Conservation (phyloP, 2,329 filamentous ascomycete genomes). For the Cladosporium sp. region DNA sequence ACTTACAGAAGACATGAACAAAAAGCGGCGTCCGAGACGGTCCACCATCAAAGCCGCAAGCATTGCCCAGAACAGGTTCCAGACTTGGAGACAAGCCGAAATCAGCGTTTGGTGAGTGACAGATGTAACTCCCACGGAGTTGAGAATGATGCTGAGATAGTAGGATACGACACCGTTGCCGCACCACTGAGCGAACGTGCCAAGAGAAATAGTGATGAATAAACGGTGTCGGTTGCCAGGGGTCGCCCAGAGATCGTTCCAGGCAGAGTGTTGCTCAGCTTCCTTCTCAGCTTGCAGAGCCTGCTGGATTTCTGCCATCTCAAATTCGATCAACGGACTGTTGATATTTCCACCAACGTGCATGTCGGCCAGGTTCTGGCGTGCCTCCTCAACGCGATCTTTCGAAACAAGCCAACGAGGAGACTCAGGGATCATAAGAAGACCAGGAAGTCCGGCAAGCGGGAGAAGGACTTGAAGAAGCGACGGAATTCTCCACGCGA, state of each 20-base stretch:
- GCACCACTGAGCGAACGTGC: constrained; percentile 12
- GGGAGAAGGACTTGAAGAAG: constrained; percentile 17
- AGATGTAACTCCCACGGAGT: constrained; percentile 12
- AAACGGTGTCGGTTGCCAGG: constrained; percentile 27
- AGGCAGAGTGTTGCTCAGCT: constrained; percentile 1
- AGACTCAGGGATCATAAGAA: constrained; percentile 15
- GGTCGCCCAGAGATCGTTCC: constrained; percentile 4
- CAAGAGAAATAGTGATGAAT: constrained; percentile 34
- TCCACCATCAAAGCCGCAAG: constrained; percentile 37
- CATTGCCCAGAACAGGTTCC: constrained; percentile 27
- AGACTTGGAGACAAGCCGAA: constrained; percentile 4
- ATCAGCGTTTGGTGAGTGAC: constrained; percentile 1
- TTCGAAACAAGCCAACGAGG: constrained; percentile 12
- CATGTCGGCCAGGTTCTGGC: constrained; percentile 14
- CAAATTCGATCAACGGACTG: constrained; percentile 3
- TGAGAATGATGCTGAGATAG: constrained; percentile 20
- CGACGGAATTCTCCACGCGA: constrained; percentile 20
- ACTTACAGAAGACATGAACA: constrained; percentile 42
- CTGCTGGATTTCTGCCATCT: constrained; percentile 16
- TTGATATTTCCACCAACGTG: constrained; percentile 14
- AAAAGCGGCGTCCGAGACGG: constrained; percentile 37
- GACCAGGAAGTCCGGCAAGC: constrained; percentile 11
- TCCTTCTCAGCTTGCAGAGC: constrained; percentile 10
- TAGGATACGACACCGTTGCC: constrained; percentile 7
- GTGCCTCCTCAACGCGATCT: constrained; percentile 10